Evolutionary conservation across 257 asterid species (phyloP).

Genomic region (Plantago ovata): DNA sequence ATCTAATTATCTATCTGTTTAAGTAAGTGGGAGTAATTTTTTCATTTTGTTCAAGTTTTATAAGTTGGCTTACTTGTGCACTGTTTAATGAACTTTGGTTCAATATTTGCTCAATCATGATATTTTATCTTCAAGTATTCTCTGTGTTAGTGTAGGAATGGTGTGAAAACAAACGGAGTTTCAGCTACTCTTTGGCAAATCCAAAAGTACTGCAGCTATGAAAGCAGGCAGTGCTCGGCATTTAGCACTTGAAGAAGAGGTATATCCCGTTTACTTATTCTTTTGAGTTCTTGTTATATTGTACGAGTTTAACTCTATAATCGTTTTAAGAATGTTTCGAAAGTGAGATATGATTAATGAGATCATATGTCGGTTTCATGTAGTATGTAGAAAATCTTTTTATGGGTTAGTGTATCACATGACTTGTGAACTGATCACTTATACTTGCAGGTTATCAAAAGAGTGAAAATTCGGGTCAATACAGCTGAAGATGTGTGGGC

Average conservation of each 20-base stretch:
- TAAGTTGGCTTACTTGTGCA: too few relatives aligned
- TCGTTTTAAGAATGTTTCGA: not conserved
- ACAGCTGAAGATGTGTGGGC: conserved; percentile 82
- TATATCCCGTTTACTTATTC: conserved; percentile 13
- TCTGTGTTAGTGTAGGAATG: conserved; percentile 54
- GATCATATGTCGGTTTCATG: not conserved
- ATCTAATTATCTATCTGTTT: too few relatives aligned
- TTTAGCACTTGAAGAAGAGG: conserved; percentile 81
- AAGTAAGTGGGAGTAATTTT: too few relatives aligned
- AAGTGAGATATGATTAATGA: not conserved
- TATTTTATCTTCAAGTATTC: too few relatives aligned
- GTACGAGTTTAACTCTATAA: not conserved
- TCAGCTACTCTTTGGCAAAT: conserved; percentile 48
- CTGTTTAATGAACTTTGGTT: too few relatives aligned
- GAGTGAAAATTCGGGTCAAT: conserved; percentile 45
- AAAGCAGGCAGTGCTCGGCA: conserved; percentile 82
- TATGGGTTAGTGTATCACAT: not conserved
- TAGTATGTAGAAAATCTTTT: not conserved
- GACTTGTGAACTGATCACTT: conserved; percentile 19
- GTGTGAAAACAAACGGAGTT: conserved; percentile 89
- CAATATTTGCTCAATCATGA: too few relatives aligned
- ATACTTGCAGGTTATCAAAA: conserved; percentile 58
- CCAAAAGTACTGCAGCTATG: conserved; percentile 68
- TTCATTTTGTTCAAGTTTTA: too few relatives aligned
- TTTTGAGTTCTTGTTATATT: not conserved